A percentile compares a stretch with the other conserved stretches of the same genome.
Conservation (phyloP, 2,329 filamentous ascomycete genomes). For the Aspergillus sergii region DNA sequence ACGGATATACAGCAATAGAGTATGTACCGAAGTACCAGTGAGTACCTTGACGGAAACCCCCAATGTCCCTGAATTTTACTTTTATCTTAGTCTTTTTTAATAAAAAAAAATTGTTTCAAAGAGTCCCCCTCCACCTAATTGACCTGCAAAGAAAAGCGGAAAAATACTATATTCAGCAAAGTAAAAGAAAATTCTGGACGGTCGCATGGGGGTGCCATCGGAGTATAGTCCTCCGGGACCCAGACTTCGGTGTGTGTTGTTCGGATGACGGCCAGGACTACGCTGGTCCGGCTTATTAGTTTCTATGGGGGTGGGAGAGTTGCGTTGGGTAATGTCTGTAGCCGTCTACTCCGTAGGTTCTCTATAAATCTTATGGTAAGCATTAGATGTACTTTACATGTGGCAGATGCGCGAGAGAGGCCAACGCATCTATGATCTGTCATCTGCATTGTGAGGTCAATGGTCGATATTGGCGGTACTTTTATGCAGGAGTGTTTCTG, state of each 20-base stretch:
- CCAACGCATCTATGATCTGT: slow-evolving; percentile 1
- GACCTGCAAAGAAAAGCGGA: neutral
- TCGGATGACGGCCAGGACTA: neutral
- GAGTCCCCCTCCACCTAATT: neutral
- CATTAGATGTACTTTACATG: neutral
- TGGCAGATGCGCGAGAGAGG: neutral
- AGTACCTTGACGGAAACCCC: neutral
- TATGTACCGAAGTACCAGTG: neutral
- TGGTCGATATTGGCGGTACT: neutral
- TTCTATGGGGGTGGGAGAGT: neutral
- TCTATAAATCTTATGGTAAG: neutral
- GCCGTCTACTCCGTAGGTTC: neutral
- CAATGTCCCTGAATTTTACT: neutral
- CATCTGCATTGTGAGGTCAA: neutral
- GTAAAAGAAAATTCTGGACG: slow-evolving; percentile 3
- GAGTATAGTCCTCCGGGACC: slow-evolving; percentile 29
- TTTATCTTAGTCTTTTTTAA: neutral
- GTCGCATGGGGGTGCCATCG: slow-evolving; percentile 12
- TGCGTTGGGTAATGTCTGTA: neutral
- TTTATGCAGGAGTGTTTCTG: neutral
- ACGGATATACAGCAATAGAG: neutral
- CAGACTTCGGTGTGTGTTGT: slow-evolving; percentile 7
- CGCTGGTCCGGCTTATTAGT: neutral
- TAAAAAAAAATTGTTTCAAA: neutral
- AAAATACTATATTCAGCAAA: slow-evolving; percentile 1